Percentiles rank a stretch among this genome's conserved stretches.
Conservation (phyloP, 352 stramenopile species). For the Globisporangium rhizosaccharum region DNA sequence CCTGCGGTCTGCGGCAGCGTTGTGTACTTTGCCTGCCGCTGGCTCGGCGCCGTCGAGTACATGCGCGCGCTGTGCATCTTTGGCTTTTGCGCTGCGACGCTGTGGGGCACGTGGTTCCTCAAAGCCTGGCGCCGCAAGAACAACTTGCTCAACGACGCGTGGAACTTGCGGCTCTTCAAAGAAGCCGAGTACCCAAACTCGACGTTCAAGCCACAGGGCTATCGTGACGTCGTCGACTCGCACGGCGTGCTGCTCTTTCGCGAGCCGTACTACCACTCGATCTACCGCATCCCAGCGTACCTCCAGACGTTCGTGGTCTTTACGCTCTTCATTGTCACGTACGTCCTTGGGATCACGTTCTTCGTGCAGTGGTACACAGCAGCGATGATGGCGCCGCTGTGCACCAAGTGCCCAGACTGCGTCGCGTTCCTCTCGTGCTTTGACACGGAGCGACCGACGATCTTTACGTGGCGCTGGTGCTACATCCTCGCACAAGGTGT, state of each 20-base stretch:
- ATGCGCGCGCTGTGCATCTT: constrained; percentile 80
- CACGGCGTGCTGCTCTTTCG: constrained; percentile 66
- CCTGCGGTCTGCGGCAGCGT: constrained; percentile 49
- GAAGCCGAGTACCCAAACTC: constrained; percentile 82
- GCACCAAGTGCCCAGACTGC: constrained; percentile 67
- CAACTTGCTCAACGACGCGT: constrained; percentile 73
- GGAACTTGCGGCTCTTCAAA: constrained; percentile 83
- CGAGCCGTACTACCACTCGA: constrained; percentile 79
- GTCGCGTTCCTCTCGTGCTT: constrained; percentile 80
- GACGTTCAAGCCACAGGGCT: constrained; percentile 71
- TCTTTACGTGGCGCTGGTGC: constrained; percentile 70
- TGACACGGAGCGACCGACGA: constrained; percentile 59
- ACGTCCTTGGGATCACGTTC: constrained; percentile 75
- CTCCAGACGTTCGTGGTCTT: constrained; percentile 81
- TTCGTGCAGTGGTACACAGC: constrained; percentile 87
- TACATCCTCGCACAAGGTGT: constrained; percentile 85
- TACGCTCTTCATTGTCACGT: constrained; percentile 71
- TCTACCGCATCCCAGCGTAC: constrained; percentile 73
- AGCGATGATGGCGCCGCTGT: constrained; percentile 80
- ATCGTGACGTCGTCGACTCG: constrained; percentile 69
- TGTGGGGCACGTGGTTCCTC: constrained; percentile 77
- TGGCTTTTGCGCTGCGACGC: constrained; percentile 61
- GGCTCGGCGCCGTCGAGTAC: constrained; percentile 65
- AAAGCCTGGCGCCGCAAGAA: constrained; percentile 78
- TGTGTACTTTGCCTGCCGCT: constrained; percentile 68